Percentiles rank a stretch among this genome's conserved stretches.
These are phyloP conservation scores for Poa annua DNA, from an alignment of 176 grass and related monocot species.

Conservation along the genomic window DNA sequence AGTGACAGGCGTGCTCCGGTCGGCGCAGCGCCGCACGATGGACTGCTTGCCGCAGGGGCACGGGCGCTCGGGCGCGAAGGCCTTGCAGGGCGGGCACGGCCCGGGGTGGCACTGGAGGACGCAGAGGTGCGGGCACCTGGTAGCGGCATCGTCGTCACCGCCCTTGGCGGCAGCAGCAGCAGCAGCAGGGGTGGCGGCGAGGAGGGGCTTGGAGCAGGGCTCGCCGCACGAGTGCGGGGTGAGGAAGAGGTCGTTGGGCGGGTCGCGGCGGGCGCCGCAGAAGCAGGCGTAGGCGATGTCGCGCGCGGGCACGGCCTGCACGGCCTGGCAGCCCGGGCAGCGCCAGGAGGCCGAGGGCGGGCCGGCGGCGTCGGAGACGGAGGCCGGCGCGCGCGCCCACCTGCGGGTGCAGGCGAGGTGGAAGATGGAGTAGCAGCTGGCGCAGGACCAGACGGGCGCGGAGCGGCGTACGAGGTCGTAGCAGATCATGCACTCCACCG, in stretches of 20 bases:
- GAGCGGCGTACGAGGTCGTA: conserved; percentile 94
- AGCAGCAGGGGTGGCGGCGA: conserved; percentile 37
- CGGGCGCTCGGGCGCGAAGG: conserved; percentile 63
- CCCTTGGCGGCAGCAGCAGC: too few species aligned
- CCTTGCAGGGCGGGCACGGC: conserved; percentile 94
- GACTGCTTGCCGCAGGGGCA: conserved; percentile 88
- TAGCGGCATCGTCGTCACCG: conserved; percentile 16
- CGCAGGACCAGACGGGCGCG: conserved; percentile 86
- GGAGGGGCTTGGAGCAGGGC: conserved; percentile 76
- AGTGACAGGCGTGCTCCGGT: conserved; percentile 62
- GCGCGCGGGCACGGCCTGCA: conserved; percentile 49
- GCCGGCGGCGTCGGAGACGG: conserved; percentile 55
- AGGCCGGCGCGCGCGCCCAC: conserved; percentile 91
- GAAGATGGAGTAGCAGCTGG: conserved; percentile 95
- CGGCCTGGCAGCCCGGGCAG: conserved; percentile 90
- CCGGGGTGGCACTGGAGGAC: conserved; percentile 95
- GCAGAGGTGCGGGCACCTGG: conserved; percentile 77
- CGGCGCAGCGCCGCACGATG: conserved; percentile 67
- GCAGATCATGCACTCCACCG: conserved; percentile 99
- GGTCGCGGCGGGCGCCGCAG: conserved; percentile 66
- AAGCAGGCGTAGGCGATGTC: conserved; percentile 88
- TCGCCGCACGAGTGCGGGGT: conserved; percentile 95
- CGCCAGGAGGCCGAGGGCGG: conserved; percentile 56
- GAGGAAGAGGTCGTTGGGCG: conserved; percentile 76
- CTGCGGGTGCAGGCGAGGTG: conserved; percentile 90